Percentiles rank a stretch among this genome's conserved stretches.
These are phyloP conservation scores for Candolleomyces efflorescens DNA, from an alignment of 768 basidiomycete species.

Conservation along the genomic window DNA sequence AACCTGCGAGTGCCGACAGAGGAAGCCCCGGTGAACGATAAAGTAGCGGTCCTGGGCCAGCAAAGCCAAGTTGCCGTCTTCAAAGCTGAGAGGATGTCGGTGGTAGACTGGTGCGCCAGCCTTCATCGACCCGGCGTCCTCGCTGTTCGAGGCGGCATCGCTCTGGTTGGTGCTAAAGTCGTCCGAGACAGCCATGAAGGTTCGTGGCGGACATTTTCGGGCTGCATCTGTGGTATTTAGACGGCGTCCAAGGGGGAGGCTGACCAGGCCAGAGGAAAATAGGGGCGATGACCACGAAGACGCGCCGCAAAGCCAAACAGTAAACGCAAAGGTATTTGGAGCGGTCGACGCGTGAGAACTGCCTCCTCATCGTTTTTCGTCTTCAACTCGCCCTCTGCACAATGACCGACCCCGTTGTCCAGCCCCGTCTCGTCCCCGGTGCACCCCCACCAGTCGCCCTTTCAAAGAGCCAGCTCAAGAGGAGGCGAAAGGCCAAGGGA, in stretches of 20 bases:
- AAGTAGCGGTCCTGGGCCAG: conserved; percentile 58
- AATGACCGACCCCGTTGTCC: conserved; percentile 33
- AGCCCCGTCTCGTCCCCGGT: conserved; percentile 66
- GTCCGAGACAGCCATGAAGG: conserved; percentile 13
- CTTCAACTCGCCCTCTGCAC: neutral
- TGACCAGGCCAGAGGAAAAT: neutral
- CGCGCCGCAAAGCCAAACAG: conserved; percentile 4
- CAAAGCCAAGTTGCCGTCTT: conserved; percentile 67
- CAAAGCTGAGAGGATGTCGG: conserved; percentile 55
- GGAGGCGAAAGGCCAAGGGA: conserved; percentile 54
- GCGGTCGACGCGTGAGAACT: neutral
- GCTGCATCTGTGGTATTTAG: no score
- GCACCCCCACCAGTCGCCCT: conserved; percentile 60
- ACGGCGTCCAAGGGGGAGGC: neutral
- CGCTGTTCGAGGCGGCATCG: conserved; percentile 17
- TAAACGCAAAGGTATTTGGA: neutral
- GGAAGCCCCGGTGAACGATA: conserved; percentile 61
- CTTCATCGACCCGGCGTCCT: neutral
- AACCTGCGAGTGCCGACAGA: conserved; percentile 58
- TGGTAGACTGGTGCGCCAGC: conserved; percentile 17
- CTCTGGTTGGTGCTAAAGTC: conserved; percentile 46
- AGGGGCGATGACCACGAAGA: neutral
- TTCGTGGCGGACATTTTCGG: neutral
- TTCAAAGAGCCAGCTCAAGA: conserved; percentile 61
- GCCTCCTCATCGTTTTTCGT: neutral